phyloP scores from a whole-genome alignment of 164 flowering plant genomes.

The Stephania japonica region DNA sequence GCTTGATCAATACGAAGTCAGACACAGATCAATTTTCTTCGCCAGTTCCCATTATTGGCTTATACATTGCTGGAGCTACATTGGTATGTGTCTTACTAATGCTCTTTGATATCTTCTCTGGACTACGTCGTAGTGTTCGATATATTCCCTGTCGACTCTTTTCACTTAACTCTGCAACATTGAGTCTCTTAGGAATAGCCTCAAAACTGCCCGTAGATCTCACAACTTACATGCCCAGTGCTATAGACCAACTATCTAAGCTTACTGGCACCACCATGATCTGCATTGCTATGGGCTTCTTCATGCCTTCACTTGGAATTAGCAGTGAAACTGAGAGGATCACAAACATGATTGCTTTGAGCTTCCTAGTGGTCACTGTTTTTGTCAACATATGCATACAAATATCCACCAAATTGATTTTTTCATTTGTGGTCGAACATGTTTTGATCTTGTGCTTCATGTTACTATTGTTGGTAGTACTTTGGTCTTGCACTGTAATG shows the following conservation, averaged over 20 bases:
- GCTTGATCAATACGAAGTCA: too few relatives aligned
- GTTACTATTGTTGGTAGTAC: not conserved
- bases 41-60: too few relatives aligned
- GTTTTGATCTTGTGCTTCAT: not conserved
- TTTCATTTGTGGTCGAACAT: not conserved
- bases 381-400: not conserved
- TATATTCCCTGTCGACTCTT: not conserved
- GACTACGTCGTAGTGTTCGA: not conserved
- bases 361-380: not conserved
- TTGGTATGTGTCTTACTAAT: not conserved
- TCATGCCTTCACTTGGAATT: not conserved
- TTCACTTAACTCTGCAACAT: constrained; percentile 12
- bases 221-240: constrained; percentile 5
- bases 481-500: not conserved
- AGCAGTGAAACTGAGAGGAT: not conserved
- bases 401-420: not conserved
- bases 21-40: too few relatives aligned
- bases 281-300: not conserved
- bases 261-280: constrained; percentile 11
- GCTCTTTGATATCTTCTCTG: not conserved
- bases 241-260: constrained; percentile 14
- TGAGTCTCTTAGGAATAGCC: constrained; percentile 9
- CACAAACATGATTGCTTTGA: not conserved
- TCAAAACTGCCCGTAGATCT: constrained; percentile 18
- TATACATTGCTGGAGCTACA: too few relatives aligned